Evolutionary conservation across 208 protist species (phyloP).

Genomic region (Wallacemonas rigidus): DNA sequence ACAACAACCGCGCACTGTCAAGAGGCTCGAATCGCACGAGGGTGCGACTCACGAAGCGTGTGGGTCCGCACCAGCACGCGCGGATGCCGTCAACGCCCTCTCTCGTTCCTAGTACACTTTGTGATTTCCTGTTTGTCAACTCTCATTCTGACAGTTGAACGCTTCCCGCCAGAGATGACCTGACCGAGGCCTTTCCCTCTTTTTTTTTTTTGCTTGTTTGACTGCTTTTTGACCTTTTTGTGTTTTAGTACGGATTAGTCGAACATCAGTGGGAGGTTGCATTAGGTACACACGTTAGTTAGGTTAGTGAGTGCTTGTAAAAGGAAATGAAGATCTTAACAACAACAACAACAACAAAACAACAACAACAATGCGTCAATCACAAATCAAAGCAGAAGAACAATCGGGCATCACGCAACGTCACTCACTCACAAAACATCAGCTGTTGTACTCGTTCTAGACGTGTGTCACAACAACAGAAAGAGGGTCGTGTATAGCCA

Average conservation of each 20-base stretch:
- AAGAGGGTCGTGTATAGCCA: no score
- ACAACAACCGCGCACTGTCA: no score
- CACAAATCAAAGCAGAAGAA: slow-evolving; percentile 12
- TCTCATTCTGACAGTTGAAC: no score
- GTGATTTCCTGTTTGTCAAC: no score
- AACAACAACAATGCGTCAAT: not conserved
- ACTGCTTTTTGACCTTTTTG: not conserved
- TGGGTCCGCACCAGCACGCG: no score
- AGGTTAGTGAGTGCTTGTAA: not conserved
- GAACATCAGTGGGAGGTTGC: not conserved
- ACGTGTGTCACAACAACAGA: no score
- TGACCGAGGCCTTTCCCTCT: not conserved
- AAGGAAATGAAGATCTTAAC: slow-evolving; percentile 9
- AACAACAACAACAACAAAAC: slow-evolving; percentile 1
- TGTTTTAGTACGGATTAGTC: slow-evolving; percentile 5
- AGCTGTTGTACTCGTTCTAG: not conserved
- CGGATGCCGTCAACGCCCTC: no score
- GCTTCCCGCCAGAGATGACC: no score
- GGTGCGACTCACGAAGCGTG: no score
- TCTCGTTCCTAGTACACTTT: no score
- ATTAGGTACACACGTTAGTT: not conserved
- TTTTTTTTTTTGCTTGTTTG: not conserved
- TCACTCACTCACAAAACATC: not conserved
- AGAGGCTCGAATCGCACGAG: no score
- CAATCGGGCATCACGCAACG: no score